Conservation (phyloP, 2,329 filamentous ascomycete genomes). For the Aureobasidium sp. region DNA sequence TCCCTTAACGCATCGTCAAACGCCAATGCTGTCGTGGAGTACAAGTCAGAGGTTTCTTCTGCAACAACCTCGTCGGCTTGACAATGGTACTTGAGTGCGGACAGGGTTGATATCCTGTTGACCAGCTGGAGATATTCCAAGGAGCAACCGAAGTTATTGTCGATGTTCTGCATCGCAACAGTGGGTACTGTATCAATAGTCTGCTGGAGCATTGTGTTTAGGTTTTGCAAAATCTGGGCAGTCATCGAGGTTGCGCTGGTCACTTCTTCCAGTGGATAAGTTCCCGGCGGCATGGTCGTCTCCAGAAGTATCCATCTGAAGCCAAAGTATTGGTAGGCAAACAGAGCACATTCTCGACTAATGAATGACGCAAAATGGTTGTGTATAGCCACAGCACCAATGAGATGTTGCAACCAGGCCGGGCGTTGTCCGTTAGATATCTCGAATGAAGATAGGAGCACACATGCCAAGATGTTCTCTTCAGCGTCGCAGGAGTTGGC, state of each 20-base stretch:
- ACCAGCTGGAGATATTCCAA: constrained; percentile 1
- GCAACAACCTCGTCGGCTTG: background rate
- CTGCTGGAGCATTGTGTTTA: background rate
- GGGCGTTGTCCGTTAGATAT: background rate
- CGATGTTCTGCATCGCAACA: background rate
- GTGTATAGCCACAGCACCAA: constrained; percentile 1
- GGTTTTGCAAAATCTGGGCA: background rate
- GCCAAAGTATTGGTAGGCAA: constrained; percentile 4
- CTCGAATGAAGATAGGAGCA: constrained; percentile 1
- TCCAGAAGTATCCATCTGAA: constrained; percentile 4
- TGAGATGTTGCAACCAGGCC: constrained; percentile 7
- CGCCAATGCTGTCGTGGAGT: background rate
- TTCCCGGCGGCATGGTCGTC: constrained; percentile 10
- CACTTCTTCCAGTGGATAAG: background rate
- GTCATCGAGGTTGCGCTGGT: background rate
- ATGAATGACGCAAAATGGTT: background rate
- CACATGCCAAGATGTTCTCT: constrained; percentile 1
- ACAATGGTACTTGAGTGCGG: background rate
- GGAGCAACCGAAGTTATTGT: background rate
- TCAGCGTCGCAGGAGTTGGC: background rate
- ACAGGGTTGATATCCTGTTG: constrained; percentile 4
- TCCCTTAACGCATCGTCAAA: background rate
- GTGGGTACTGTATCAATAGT: background rate
- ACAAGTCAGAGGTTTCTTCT: background rate
- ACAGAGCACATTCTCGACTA: background rate